phyloP scores from a whole-genome alignment of 805 yeast species.

The Teunomyces tritomae region DNA sequence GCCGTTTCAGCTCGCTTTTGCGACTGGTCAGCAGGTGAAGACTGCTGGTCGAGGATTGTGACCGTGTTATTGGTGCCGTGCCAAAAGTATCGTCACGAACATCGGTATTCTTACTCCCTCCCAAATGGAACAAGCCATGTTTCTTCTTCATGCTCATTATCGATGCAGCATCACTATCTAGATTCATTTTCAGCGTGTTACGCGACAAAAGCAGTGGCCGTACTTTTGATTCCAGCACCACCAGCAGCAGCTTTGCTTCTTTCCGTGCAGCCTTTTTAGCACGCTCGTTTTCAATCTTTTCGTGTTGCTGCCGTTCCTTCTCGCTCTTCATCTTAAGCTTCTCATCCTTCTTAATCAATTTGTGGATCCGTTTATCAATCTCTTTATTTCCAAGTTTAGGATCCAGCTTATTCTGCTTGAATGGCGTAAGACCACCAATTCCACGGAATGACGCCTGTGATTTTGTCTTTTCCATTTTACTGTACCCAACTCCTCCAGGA shows the following conservation, averaged over 20 bases:
- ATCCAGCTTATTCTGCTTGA: constrained; percentile 24
- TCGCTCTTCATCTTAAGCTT: constrained; percentile 17
- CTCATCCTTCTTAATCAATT: constrained; percentile 31
- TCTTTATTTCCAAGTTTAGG: constrained; percentile 23
- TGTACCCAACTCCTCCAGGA: neutral
- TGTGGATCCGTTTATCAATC: constrained; percentile 32
- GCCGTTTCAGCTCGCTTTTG: neutral
- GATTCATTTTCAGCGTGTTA: neutral
- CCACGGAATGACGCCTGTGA: constrained; percentile 22
- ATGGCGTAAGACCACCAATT: constrained; percentile 28
- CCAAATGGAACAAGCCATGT: constrained; percentile 4
- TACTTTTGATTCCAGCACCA: neutral
- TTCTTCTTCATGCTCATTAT: constrained; percentile 2
- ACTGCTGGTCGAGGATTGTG: constrained; percentile 5
- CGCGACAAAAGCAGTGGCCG: neutral
- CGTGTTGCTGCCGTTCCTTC: constrained; percentile 10
- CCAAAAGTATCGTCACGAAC: neutral
- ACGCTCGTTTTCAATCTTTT: constrained; percentile 24
- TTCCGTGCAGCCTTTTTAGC: constrained; percentile 11
- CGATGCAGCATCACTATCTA: neutral
- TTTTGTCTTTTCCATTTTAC: constrained; percentile 10
- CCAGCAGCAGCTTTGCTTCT: constrained; percentile 5
- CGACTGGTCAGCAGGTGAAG: constrained; percentile 1
- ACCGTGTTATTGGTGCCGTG: neutral
- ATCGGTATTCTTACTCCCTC: neutral